Evolutionary conservation across 306 rosid species (phyloP).

Genomic region (Cucurbita maxima): DNA sequence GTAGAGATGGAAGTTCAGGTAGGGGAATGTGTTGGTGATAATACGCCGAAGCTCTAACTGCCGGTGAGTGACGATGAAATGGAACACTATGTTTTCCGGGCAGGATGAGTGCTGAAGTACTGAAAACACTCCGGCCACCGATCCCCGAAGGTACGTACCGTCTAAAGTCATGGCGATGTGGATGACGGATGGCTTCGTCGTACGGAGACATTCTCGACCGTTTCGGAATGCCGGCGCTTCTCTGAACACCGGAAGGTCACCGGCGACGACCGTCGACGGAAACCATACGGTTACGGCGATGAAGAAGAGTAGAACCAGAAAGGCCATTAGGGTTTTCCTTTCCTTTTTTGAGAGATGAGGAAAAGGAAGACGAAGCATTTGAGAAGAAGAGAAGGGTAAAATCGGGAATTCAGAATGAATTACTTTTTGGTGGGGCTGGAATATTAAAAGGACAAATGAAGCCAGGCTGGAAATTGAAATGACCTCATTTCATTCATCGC

Average conservation of each 20-base stretch:
- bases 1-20: conserved; percentile 48
- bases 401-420: background rate
- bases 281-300: background rate
- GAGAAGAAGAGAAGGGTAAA: background rate
- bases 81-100: conserved; percentile 73
- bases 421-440: background rate
- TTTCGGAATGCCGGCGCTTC: conserved; percentile 90
- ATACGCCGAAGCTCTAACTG: conserved; percentile 44
- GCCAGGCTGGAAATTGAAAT: background rate
- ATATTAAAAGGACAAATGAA: background rate
- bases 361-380: background rate
- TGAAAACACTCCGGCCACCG: conserved; percentile 71
- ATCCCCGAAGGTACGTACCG: conserved; percentile 75
- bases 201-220: conserved; percentile 42
- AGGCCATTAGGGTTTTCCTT: background rate
- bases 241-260: conserved; percentile 30
- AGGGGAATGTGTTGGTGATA: conserved; percentile 60
- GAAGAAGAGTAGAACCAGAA: conserved; percentile 2
- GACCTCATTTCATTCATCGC: background rate
- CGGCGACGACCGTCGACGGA: background rate
- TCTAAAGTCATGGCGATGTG: conserved; percentile 89
- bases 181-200: conserved; percentile 29
- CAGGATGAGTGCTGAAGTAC: conserved; percentile 80
- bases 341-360: background rate
- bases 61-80: conserved; percentile 56